Evolutionary conservation across 345 rosid species (phyloP).

Genomic region (Triadica sebifera): DNA sequence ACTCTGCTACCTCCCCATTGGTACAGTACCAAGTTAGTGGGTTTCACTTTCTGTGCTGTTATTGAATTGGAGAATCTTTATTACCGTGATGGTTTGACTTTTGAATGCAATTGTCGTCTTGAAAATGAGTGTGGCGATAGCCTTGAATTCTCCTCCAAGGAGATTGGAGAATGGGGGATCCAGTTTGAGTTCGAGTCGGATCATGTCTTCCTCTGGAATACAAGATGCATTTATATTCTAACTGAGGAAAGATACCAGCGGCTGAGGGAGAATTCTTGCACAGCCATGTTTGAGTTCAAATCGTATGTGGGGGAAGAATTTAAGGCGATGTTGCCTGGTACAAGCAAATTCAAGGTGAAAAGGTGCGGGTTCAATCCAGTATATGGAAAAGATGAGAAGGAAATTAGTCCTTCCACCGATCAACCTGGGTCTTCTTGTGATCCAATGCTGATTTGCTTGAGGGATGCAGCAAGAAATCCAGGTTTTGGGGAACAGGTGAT

Average conservation of each 20-base stretch:
- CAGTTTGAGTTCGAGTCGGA: neutral
- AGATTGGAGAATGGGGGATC: neutral
- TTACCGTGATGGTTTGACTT: neutral
- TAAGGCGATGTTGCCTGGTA: neutral
- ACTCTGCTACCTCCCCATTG: neutral
- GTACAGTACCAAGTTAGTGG: neutral
- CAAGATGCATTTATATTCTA: neutral
- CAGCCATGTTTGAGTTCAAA: neutral
- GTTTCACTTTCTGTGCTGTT: constrained; percentile 10
- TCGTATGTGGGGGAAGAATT: neutral
- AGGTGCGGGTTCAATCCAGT: neutral
- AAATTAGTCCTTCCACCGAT: neutral
- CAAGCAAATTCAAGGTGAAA: neutral
- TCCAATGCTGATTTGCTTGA: neutral
- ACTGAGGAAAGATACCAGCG: neutral
- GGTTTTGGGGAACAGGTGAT: constrained; percentile 2
- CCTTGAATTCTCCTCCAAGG: neutral
- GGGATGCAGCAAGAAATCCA: neutral
- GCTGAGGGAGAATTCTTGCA: neutral
- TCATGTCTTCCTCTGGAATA: constrained; percentile 4
- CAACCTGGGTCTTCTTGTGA: neutral
- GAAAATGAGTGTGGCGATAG: neutral
- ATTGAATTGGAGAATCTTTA: constrained; percentile 2
- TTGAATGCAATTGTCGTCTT: neutral
- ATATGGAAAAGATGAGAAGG: neutral